A percentile compares a stretch with the other conserved stretches of the same genome.
Evolutionary conservation across 768 basidiomycete species (phyloP).

Genomic region (Piloderma croceum): DNA sequence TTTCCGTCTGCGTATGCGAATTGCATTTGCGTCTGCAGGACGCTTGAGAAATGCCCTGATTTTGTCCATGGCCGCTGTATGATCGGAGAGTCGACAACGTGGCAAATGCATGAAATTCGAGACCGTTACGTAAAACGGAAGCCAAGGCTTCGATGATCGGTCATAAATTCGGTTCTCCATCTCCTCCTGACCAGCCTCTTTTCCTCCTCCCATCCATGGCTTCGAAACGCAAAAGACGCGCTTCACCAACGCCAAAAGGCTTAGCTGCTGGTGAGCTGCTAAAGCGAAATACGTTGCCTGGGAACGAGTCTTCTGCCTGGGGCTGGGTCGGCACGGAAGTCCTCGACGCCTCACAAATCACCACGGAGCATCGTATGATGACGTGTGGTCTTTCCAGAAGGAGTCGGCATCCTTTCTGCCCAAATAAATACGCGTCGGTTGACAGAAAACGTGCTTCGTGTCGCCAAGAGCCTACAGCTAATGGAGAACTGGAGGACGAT

Average conservation of each 20-base stretch:
- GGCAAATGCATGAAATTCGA: no score
- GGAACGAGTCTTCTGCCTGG: slow-evolving; percentile 53
- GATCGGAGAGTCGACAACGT: no score
- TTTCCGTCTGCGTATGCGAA: slow-evolving; percentile 43
- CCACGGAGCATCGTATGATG: slow-evolving; percentile 55
- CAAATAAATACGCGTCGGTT: slow-evolving; percentile 44
- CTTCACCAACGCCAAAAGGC: slow-evolving; percentile 42
- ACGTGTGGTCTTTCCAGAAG: slow-evolving; percentile 61
- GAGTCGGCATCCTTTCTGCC: slow-evolving; percentile 49
- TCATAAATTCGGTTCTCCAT: neutral
- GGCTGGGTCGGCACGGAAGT: slow-evolving; percentile 75
- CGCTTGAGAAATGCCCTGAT: no score
- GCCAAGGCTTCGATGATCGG: neutral
- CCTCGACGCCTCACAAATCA: slow-evolving; percentile 50
- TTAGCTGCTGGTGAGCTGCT: slow-evolving; percentile 58
- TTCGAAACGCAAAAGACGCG: slow-evolving; percentile 52
- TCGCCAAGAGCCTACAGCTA: slow-evolving; percentile 13
- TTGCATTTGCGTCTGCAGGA: slow-evolving; percentile 25
- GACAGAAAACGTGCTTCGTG: slow-evolving; percentile 12
- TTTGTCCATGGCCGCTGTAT: no score
- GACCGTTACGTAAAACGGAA: no score
- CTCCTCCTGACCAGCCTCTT: neutral
- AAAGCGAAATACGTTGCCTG: slow-evolving; percentile 50
- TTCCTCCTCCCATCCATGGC: neutral
- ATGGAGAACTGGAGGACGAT: slow-evolving; percentile 52